phyloP scores from a whole-genome alignment of 2,329 filamentous ascomycete genomes.

The Xylariaceae sp. region DNA sequence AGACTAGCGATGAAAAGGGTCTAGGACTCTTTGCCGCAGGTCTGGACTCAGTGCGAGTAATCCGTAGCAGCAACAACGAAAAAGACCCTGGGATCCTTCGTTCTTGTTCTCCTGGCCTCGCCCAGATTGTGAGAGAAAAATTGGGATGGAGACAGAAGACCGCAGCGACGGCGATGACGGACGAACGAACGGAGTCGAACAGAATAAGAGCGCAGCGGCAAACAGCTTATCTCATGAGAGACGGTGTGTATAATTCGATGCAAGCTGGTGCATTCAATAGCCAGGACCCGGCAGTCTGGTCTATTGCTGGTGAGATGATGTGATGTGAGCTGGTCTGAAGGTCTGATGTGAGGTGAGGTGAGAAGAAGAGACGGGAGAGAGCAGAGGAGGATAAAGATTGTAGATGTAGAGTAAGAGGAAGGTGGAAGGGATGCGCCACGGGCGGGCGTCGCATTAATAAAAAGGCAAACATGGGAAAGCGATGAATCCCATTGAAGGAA shows the following conservation, averaged over 20 bases:
- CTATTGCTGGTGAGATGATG: not conserved
- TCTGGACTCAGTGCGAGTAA: not conserved
- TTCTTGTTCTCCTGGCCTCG: not conserved
- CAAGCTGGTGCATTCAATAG: not conserved
- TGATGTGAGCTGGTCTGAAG: not conserved
- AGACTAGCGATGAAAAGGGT: slow-evolving; percentile 2
- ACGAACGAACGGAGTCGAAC: not conserved
- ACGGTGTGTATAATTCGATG: not conserved
- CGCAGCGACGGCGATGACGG: not conserved
- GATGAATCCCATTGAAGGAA: slow-evolving; percentile 30
- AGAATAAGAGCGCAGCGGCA: not conserved
- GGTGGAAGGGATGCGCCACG: slow-evolving; percentile 16
- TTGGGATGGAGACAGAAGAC: not conserved
- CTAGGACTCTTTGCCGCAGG: not conserved
- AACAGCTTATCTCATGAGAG: not conserved
- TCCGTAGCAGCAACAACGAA: not conserved
- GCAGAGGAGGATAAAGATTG: slow-evolving; percentile 2
- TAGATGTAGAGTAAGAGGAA: slow-evolving; percentile 16
- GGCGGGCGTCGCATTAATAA: slow-evolving; percentile 26
- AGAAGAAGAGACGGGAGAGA: not conserved
- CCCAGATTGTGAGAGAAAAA: too few species aligned
- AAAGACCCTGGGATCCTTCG: not conserved
- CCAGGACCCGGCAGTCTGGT: not conserved
- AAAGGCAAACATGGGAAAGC: slow-evolving; percentile 32
- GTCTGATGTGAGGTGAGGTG: not conserved